Conservation (phyloP, 176 grass and related monocot species). For the Oryza officinalis region DNA sequence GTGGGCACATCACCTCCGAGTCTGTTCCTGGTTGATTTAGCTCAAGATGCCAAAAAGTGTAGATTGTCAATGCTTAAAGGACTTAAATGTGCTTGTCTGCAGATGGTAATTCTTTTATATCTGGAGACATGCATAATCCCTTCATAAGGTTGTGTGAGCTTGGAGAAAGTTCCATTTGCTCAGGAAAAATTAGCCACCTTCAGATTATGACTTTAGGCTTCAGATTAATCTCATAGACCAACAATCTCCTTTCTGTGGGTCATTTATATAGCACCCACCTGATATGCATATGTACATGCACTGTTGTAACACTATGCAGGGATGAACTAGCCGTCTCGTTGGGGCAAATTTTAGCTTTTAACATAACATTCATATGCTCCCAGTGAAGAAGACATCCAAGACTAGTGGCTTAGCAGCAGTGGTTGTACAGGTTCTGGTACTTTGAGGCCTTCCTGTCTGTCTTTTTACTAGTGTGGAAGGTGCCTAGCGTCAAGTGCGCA, state of each 20-base stretch:
- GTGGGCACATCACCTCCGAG: conserved; percentile 45
- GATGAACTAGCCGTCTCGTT: conserved; percentile 13
- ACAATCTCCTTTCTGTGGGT: conserved; percentile 16
- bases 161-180: conserved; percentile 44
- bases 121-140: conserved; percentile 15
- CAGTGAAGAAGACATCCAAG: conserved; percentile 13
- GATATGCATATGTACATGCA: conserved; percentile 40
- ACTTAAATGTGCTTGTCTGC: conserved; percentile 24
- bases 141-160: conserved; percentile 11
- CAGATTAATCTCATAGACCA: conserved; percentile 32
- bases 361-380: conserved; percentile 5
- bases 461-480: conserved; percentile 52
- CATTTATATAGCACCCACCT: conserved; percentile 12
- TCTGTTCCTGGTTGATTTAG: conserved; percentile 54
- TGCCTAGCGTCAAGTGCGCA: conserved; percentile 17
- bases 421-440: conserved; percentile 14
- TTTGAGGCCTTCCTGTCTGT: conserved; percentile 41
- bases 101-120: conserved; percentile 27
- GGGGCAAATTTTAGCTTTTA: conserved; percentile 19
- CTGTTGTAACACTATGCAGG: conserved; percentile 44
- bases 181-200: conserved; percentile 32
- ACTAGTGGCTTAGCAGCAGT: conserved; percentile 15
- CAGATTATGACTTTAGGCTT: conserved; percentile 37
- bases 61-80: conserved; percentile 2
- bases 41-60: not conserved